Percentiles rank a stretch among this genome's conserved stretches.
phyloP scores from a whole-genome alignment of 495 filamentous ascomycete species.

The Xylaria scruposa region DNA sequence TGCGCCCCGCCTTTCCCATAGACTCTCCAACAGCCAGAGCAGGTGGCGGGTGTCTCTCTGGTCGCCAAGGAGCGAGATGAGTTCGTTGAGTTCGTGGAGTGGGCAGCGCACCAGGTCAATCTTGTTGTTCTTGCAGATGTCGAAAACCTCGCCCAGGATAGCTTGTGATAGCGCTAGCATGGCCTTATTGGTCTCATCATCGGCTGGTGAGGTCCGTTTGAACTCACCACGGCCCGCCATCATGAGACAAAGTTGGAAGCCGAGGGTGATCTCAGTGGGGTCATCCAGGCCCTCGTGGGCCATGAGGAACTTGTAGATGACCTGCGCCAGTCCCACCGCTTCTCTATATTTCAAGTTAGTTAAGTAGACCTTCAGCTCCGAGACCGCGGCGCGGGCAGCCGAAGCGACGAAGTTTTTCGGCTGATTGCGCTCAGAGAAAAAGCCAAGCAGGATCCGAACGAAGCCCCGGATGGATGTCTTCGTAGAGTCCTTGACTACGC shows the following conservation, averaged over 20 bases:
- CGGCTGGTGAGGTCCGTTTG: slow-evolving; percentile 3
- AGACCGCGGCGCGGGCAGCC: slow-evolving; percentile 17
- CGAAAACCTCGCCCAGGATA: slow-evolving; percentile 18
- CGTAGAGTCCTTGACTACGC: slow-evolving; percentile 6
- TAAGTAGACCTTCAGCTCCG: slow-evolving; percentile 12
- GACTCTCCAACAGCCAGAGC: slow-evolving; percentile 21
- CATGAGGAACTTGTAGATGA: slow-evolving; percentile 22
- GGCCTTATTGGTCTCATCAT: slow-evolving; percentile 21
- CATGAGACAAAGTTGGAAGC: slow-evolving; percentile 23
- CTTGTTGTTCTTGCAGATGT: slow-evolving; percentile 24
- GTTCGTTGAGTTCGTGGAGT: slow-evolving; percentile 15
- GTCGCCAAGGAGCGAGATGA: slow-evolving; percentile 24
- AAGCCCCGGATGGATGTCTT: slow-evolving; percentile 18
- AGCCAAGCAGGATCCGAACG: slow-evolving; percentile 15
- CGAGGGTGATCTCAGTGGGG: slow-evolving; percentile 22
- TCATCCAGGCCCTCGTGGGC: slow-evolving; percentile 21
- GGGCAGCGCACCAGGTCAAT: slow-evolving; percentile 21
- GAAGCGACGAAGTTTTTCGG: slow-evolving; percentile 20
- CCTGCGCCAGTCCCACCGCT: slow-evolving; percentile 3
- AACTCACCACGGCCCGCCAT: slow-evolving; percentile 21
- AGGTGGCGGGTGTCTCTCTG: slow-evolving; percentile 9
- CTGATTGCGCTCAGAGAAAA: slow-evolving; percentile 19
- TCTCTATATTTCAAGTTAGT: slow-evolving; percentile 20
- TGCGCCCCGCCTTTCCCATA: slow-evolving; percentile 9
- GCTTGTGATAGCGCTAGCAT: slow-evolving; percentile 17